phyloP scores from a whole-genome alignment of 2,329 filamentous ascomycete species.

The Pyrenophora graminea region DNA sequence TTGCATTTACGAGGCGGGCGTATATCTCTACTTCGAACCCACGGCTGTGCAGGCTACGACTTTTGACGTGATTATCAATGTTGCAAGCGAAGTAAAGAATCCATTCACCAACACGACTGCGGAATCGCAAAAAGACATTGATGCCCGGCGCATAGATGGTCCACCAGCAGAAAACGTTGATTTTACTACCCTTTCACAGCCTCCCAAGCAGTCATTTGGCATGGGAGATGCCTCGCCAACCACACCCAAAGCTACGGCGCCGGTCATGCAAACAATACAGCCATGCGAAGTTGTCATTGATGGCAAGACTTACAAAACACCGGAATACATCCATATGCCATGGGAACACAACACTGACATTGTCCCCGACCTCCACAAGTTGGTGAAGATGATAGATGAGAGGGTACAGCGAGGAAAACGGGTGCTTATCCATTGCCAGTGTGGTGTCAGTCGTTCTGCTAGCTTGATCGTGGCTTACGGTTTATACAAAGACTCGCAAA shows the following conservation, averaged over 20 bases:
- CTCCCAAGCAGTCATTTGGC: constrained; percentile 33
- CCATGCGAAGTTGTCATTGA: constrained; percentile 33
- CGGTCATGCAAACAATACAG: constrained; percentile 43
- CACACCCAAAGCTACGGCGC: constrained; percentile 59
- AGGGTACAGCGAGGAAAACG: constrained; percentile 74
- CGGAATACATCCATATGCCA: constrained; percentile 84
- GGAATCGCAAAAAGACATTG: constrained; percentile 41
- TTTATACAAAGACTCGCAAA: constrained; percentile 74
- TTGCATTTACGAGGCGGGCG: constrained; percentile 76
- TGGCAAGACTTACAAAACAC: constrained; percentile 50
- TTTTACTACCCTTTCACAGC: constrained; percentile 39
- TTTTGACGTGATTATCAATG: constrained; percentile 84
- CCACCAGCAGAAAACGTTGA: constrained; percentile 43
- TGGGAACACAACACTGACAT: constrained; percentile 93
- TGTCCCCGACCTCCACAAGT: constrained; percentile 71
- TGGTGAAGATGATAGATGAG: constrained; percentile 77
- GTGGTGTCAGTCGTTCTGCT: constrained; percentile 81
- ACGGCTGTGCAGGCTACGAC: constrained; percentile 74
- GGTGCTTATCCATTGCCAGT: constrained; percentile 82
- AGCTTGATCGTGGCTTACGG: constrained; percentile 87
- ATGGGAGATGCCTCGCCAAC: constrained; percentile 48
- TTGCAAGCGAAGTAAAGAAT: constrained; percentile 79
- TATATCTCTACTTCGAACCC: constrained; percentile 80
- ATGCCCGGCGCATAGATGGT: constrained; percentile 42
- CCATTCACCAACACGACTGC: constrained; percentile 60